Evolutionary conservation across 2,329 filamentous ascomycete genomes (phyloP), one percentile per base, ranked within the genome.

Genomic region (Calonectria multiphialidica): DNA sequence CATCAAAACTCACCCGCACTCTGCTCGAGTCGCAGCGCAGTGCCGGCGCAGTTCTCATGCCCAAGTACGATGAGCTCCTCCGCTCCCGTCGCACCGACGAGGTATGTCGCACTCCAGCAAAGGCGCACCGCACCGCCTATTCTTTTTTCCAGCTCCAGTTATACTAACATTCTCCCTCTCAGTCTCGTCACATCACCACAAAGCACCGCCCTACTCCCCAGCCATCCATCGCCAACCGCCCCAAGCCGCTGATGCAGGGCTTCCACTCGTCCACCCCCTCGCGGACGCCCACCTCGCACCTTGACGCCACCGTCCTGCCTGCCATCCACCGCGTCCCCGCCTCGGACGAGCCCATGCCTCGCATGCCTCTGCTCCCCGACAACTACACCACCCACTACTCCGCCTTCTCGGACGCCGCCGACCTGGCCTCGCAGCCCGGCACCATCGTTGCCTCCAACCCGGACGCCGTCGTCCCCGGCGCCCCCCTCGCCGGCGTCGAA

Each of bases 181-280:
- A 82, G 75, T 79, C 83, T 68, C 86, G 87, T 72, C 79, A 81
- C 78, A 82, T 88, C 74, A 85, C 85, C 66, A 87, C 86, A 72
- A 83, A 85, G 68, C 87, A 88, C 79, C 86, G 87, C 66, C 87
- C 87, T 61, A 85, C 85, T 10, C 84, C 86, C 28, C 84, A 85
- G 68, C 84, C 85, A 73, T 83, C 87, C 72, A 81, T 86, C 77
- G 76, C 83, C 80, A 82, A 83, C 79, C 86, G 86, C 75, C 83
- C 83, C 71, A 84, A 88, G 78, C 90, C 90, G 47, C 83, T 92
- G 68, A 92, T 93, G 90, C 91, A 93, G 84, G 90, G 88, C 79
- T 92, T 92, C 85, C 84, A 85, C 77, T 86, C 87, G 25, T 86
- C 87, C 21, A 81, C 87, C 8, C 81, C 87, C 18, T 82, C 86